Conservation (phyloP, 768 basidiomycete species). For the Rhodotorula paludigena region DNA sequence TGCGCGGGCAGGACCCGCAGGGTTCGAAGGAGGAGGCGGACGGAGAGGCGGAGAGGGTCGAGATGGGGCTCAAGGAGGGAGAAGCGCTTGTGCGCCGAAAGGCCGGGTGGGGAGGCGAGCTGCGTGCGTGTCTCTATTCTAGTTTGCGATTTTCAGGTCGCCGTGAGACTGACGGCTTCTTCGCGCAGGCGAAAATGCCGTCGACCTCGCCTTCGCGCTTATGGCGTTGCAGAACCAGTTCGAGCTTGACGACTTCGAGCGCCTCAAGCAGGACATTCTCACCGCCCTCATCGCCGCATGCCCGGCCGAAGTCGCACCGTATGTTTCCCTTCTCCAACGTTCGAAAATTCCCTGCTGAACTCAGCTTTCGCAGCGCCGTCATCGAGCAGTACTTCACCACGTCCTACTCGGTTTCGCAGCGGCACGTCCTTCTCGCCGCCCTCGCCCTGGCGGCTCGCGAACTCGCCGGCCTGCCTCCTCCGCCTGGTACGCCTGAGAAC, state of each 20-base stretch:
- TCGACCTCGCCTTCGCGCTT: conserved; percentile 68
- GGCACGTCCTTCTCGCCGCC: conserved; percentile 77
- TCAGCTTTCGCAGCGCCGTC: conserved; percentile 56
- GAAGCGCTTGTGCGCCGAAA: conserved; percentile 82
- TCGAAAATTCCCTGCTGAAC: not conserved
- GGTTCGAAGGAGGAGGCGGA: conserved; percentile 58
- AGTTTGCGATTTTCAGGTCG: too few species aligned
- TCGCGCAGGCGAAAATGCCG: conserved; percentile 78
- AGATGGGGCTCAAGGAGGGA: conserved; percentile 72
- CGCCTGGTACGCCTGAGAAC: not conserved
- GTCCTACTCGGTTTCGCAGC: conserved; percentile 82
- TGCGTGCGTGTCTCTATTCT: conserved; percentile 57
- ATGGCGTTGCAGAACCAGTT: conserved; percentile 75
- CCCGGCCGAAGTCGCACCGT: conserved; percentile 76
- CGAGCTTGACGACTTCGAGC: conserved; percentile 72
- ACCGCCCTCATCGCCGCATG: conserved; percentile 74
- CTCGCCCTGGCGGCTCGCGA: conserved; percentile 82
- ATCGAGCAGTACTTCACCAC: conserved; percentile 91
- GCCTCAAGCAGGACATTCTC: conserved; percentile 67
- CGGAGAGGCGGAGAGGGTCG: conserved; percentile 67
- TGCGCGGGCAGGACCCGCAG: conserved; percentile 55
- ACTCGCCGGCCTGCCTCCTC: conserved; percentile 55
- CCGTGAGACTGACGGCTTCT: not conserved
- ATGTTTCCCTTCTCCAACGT: conserved; percentile 46
- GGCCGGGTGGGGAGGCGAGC: conserved; percentile 74